Base-by-base conservation (phyloP, 1,139 yeast species). In the Candida smagusa region DNA sequence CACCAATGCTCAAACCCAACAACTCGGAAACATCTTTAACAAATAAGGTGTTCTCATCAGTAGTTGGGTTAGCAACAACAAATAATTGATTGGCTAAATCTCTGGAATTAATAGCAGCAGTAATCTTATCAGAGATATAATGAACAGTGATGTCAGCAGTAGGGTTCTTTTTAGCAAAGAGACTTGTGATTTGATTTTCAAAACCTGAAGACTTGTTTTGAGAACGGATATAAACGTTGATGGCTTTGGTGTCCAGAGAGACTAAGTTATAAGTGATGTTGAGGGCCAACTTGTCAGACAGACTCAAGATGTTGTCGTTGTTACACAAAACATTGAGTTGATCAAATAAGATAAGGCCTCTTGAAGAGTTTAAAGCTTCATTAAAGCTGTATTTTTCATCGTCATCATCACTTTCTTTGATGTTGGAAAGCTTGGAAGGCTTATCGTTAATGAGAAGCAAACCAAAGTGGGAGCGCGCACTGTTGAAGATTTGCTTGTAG, bases 221-320 rank as follows among this genome's bases (percentile, higher is more conserved):
- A 7, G 58, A 43, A 30, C 48, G 52, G n/a, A 61, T 52, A 34
- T 46, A 56, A 9, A 62, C 44, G 29, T 54, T 59, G 2, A 63
- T 46, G 5, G 43, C 39, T 2, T 35, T 28, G 5, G 46, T 31
- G 7, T 40, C 44, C 12, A 35, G 19, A 3, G 47, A 36, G 5
- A 47, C 35, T 33, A 65, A 46, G 36, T 54, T 54, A 32, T 49
- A 49, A 16, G 56, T 54, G 32, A 61, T 42, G 38, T 59, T 57
- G 19, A 66, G 45, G 2, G 65, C 54, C 29, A 65, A 55, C 32
- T 63, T 52, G 38, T 66, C 72, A 23, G 63, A 61, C 1, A 61
- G 48, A 41, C 67, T 61, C 36, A 66, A 52, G n/a, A 58, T 45
- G 44, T 62, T 61, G 36, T 61, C 63, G 45, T 61, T 63, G 35